Evolutionary conservation across 2,329 filamentous ascomycete genomes (phyloP).

Genomic region (Chrysosphaeria jannelii): DNA sequence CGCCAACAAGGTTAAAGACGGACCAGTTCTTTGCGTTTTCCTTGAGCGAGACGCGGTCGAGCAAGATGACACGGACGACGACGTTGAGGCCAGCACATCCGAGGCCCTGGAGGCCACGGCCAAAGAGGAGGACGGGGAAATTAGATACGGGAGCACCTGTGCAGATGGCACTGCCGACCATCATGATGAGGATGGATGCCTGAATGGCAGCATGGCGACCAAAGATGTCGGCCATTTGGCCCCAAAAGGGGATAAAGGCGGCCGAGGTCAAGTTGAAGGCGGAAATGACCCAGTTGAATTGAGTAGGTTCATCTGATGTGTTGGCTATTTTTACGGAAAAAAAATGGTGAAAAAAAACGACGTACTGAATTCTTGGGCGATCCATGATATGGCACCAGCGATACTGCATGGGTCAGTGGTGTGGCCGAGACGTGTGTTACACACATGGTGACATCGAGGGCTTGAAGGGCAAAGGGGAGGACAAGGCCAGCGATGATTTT

Average conservation of each 20-base stretch:
- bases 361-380: conserved; percentile 33
- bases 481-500: conserved; percentile 27
- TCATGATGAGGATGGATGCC: conserved; percentile 21
- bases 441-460: conserved; percentile 29
- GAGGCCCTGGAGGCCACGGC: conserved; percentile 30
- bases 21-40: conserved; percentile 33
- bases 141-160: conserved; percentile 20
- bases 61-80: conserved; percentile 28
- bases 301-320: conserved; percentile 16
- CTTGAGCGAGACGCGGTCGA: conserved; percentile 28
- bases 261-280: conserved; percentile 37
- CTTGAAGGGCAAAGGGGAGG: conserved; percentile 28
- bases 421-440: background rate
- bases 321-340: conserved; percentile 1
- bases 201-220: conserved; percentile 29
- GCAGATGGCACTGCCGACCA: conserved; percentile 29
- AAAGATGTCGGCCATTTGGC: conserved; percentile 32
- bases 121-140: conserved; percentile 29
- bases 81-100: conserved; percentile 30
- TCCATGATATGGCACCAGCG: conserved; percentile 26
- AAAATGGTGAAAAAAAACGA: background rate
- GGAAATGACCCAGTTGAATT: conserved; percentile 40
- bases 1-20: conserved; percentile 26
- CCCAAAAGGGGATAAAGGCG: conserved; percentile 34
- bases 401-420: conserved; percentile 7